Evolutionary conservation across 441 rosid species (phyloP).

Genomic region (Erodium trifolium): DNA sequence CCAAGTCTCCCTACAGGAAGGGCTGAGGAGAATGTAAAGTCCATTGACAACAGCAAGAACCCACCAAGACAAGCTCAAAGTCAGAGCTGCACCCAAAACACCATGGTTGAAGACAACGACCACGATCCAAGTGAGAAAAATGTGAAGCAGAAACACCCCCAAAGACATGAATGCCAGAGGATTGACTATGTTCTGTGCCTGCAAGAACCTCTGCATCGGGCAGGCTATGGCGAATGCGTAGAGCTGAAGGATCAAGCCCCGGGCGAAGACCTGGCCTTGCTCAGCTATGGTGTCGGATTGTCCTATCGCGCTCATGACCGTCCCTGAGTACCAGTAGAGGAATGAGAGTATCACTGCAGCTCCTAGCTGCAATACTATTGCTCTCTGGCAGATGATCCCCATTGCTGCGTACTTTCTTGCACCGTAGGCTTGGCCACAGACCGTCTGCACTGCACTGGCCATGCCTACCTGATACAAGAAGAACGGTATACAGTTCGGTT

Average conservation of each 20-base stretch:
- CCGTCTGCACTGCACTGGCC: slow-evolving; percentile 97
- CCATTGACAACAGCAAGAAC: slow-evolving; percentile 42
- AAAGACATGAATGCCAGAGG: slow-evolving; percentile 78
- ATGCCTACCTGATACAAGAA: slow-evolving; percentile 56
- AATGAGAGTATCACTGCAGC: slow-evolving; percentile 67
- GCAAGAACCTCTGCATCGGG: slow-evolving; percentile 88
- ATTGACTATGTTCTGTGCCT: slow-evolving; percentile 91
- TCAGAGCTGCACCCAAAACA: slow-evolving; percentile 68
- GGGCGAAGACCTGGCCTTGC: slow-evolving; percentile 65
- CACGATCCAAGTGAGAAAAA: slow-evolving; percentile 53
- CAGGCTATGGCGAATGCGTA: slow-evolving; percentile 75
- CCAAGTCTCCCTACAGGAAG: slow-evolving; percentile 80
- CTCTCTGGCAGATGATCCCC: slow-evolving; percentile 85
- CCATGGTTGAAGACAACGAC: slow-evolving; percentile 49
- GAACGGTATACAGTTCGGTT: neutral
- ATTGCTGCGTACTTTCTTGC: slow-evolving; percentile 60
- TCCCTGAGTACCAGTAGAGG: slow-evolving; percentile 70
- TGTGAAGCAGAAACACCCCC: slow-evolving; percentile 64
- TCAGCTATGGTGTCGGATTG: slow-evolving; percentile 52
- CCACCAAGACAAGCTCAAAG: slow-evolving; percentile 87
- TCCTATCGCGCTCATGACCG: slow-evolving; percentile 47
- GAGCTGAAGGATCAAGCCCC: slow-evolving; percentile 73
- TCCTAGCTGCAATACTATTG: slow-evolving; percentile 63
- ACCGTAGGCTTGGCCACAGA: slow-evolving; percentile 95
- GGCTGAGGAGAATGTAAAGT: slow-evolving; percentile 61